Evolutionary conservation across 768 basidiomycete genomes (phyloP).

Genomic region (Boletus pseudopeckii): DNA sequence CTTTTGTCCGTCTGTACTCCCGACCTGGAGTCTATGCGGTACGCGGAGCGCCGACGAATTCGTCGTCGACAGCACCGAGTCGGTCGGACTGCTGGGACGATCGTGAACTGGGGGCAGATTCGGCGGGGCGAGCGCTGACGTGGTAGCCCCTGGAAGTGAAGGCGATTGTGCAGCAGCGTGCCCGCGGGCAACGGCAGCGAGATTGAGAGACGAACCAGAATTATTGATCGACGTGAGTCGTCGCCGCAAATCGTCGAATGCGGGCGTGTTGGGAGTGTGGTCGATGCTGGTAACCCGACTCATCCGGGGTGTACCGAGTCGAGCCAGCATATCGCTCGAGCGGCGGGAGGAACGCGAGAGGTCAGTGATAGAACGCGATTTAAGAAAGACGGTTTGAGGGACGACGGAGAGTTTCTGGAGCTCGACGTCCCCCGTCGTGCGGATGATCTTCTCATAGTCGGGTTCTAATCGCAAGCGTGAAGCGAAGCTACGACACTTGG

Average conservation of each 20-base stretch:
- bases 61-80: conserved; percentile 71
- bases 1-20: conserved; percentile 74
- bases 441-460: conserved; percentile 61
- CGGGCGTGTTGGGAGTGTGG: conserved; percentile 44
- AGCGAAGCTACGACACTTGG: conserved; percentile 49
- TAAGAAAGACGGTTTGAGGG: conserved; percentile 88
- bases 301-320: conserved; percentile 49
- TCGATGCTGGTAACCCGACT: conserved; percentile 50
- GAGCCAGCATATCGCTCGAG: conserved; percentile 38
- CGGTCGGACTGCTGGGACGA: conserved; percentile 75
- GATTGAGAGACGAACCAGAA: conserved; percentile 61
- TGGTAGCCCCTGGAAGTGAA: conserved; percentile 4
- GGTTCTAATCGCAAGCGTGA: conserved; percentile 61
- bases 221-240: conserved; percentile 72
- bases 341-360: conserved; percentile 40
- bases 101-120: conserved; percentile 33
- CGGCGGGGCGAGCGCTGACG: conserved; percentile 23
- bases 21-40: conserved; percentile 62
- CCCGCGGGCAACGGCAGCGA: conserved; percentile 43
- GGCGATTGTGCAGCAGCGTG: conserved; percentile 16
- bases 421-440: conserved; percentile 64
- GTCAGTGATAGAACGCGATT: conserved; percentile 41
- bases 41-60: conserved; percentile 61
- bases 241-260: conserved; percentile 76
- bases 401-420: conserved; percentile 87